Percentiles rank a stretch among this genome's conserved stretches.
These are phyloP conservation scores for Malbranchea cinnamomea DNA, from an alignment of 2,329 filamentous ascomycete species.

Conservation along the genomic window DNA sequence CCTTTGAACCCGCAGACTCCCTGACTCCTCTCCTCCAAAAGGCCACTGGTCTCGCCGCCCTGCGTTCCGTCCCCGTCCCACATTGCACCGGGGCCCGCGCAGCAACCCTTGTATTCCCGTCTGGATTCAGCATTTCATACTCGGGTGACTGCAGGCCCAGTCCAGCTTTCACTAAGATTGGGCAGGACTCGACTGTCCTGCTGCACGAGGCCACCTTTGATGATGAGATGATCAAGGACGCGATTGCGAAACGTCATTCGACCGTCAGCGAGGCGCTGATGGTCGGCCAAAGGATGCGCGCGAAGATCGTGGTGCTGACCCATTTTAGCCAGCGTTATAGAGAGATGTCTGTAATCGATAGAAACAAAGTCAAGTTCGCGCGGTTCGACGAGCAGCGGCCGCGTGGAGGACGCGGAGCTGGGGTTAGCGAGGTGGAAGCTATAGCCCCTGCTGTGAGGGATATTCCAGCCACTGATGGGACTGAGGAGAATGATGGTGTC, in stretches of 20 bases:
- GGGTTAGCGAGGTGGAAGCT: too few species aligned
- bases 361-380: constrained; percentile 1
- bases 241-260: constrained; percentile 74
- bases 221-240: constrained; percentile 65
- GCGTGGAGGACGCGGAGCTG: too few species aligned
- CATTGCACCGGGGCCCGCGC: constrained; percentile 74
- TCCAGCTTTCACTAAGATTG: constrained; percentile 52
- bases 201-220: constrained; percentile 96
- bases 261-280: constrained; percentile 75
- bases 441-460: constrained; percentile 7
- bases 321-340: constrained; percentile 94
- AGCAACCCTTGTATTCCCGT: constrained; percentile 60
- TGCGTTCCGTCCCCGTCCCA: constrained; percentile 52
- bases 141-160: constrained; percentile 87
- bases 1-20: constrained; percentile 15
- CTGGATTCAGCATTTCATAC: constrained; percentile 76
- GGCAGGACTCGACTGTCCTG: constrained; percentile 61
- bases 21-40: constrained; percentile 29
- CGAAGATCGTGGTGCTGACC: constrained; percentile 67
- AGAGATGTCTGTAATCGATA: constrained; percentile 32
- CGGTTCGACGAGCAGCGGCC: too few species aligned
- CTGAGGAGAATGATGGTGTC: too few species aligned
- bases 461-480: constrained; percentile 7
- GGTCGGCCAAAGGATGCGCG: constrained; percentile 64
- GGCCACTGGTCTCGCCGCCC: constrained; percentile 46